phyloP scores from a whole-genome alignment of 495 filamentous ascomycete genomes.

The Penicillium canariense region DNA sequence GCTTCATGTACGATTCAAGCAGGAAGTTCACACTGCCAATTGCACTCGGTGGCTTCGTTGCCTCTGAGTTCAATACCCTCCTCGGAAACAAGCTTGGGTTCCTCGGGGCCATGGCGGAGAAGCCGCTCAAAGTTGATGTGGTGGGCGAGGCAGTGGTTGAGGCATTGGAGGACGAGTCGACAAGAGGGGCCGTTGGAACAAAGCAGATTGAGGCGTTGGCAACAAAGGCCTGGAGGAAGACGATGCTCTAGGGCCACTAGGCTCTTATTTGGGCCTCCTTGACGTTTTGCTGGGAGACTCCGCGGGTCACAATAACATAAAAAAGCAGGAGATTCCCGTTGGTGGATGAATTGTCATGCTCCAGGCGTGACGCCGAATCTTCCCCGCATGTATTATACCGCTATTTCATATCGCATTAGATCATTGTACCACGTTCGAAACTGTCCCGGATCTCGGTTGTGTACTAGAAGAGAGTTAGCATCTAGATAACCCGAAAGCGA shows the following conservation, averaged over 20 bases:
- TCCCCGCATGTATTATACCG: constrained; percentile 26
- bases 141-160: constrained; percentile 85
- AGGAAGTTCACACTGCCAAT: constrained; percentile 81
- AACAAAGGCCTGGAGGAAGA: constrained; percentile 73
- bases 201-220: constrained; percentile 70
- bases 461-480: constrained; percentile 59
- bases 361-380: constrained; percentile 5
- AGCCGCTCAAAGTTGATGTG: constrained; percentile 80
- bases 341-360: background rate
- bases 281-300: background rate
- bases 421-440: constrained; percentile 91
- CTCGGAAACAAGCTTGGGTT: constrained; percentile 70
- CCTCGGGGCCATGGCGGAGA: constrained; percentile 76
- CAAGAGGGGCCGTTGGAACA: constrained; percentile 67
- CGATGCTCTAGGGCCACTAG: constrained; percentile 60
- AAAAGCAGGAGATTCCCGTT: background rate
- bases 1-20: constrained; percentile 83
- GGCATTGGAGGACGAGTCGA: constrained; percentile 64
- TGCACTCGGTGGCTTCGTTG: constrained; percentile 66
- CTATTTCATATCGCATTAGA: constrained; percentile 31
- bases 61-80: constrained; percentile 67
- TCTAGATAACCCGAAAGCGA: background rate
- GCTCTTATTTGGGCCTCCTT: background rate
- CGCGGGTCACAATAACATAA: background rate
- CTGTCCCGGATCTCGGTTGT: constrained; percentile 95